These are phyloP conservation scores for Mycena kentingensis DNA, from an alignment of 768 basidiomycete genomes.

Conservation along the genomic window DNA sequence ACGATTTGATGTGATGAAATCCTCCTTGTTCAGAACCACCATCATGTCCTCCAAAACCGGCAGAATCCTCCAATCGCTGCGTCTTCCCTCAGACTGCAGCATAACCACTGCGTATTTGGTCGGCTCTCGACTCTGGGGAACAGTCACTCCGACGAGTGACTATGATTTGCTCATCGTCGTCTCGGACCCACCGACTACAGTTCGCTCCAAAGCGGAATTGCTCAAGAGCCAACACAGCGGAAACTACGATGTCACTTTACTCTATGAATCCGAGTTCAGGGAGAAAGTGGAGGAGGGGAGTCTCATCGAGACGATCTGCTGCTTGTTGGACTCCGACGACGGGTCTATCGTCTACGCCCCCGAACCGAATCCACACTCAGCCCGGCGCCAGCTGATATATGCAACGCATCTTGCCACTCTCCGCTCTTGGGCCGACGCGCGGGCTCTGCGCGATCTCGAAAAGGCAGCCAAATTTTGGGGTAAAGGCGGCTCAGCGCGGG, in stretches of 20 bases:
- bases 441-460: slow-evolving; percentile 18
- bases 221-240: slow-evolving; percentile 28
- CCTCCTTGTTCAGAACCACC: too few relatives aligned
- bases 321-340: slow-evolving; percentile 21
- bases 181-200: slow-evolving; percentile 7
- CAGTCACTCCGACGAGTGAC: slow-evolving; percentile 23
- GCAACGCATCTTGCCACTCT: slow-evolving; percentile 7
- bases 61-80: too few relatives aligned
- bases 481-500: slow-evolving; percentile 22
- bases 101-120: slow-evolving; percentile 23
- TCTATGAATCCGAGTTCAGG: slow-evolving; percentile 22
- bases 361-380: not conserved
- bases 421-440: slow-evolving; percentile 16
- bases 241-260: slow-evolving; percentile 26
- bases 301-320: slow-evolving; percentile 29
- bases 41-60: too few relatives aligned
- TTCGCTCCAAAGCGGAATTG: not conserved
- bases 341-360: slow-evolving; percentile 10
- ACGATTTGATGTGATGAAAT: too few relatives aligned
- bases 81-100: too few relatives aligned
- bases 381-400: slow-evolving; percentile 15
- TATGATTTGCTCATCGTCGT: slow-evolving; percentile 25
- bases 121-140: slow-evolving; percentile 27
- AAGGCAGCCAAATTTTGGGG: slow-evolving; percentile 29
- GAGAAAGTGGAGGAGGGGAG: slow-evolving; percentile 20